Percentiles rank a stretch among this genome's conserved stretches.
These are phyloP conservation scores for Oropetium thomaeum DNA, from an alignment of 176 grass and related monocot genomes.

Conservation along the genomic window DNA sequence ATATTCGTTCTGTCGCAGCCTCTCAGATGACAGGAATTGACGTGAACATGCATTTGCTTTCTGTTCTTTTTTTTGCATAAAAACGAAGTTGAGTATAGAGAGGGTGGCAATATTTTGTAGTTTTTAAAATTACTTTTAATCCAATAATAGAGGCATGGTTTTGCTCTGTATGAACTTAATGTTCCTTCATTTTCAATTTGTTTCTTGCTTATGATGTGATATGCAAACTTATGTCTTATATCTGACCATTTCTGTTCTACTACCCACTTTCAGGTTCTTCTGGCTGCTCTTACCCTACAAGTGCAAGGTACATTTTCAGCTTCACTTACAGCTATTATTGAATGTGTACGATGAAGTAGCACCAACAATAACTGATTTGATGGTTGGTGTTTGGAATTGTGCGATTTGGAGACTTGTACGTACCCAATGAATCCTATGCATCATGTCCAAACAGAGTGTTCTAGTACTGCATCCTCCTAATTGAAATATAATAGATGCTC, in stretches of 20 bases:
- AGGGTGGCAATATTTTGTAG: not conserved
- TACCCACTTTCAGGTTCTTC: conserved; percentile 49
- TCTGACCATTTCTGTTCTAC: not conserved
- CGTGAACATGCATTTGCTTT: not conserved
- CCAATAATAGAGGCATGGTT: not conserved
- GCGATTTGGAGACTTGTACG: not conserved
- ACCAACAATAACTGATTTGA: not conserved
- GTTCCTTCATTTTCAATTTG: conserved; percentile 30
- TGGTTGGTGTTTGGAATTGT: not conserved
- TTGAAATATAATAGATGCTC: not conserved
- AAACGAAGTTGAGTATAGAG: not conserved
- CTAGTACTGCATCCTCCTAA: not conserved
- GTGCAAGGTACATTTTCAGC: conserved; percentile 50
- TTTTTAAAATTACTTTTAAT: not conserved
- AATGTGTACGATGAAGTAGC: not conserved
- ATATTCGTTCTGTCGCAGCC: not conserved
- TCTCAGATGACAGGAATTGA: not conserved
- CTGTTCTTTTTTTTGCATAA: not conserved
- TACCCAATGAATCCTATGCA: not conserved
- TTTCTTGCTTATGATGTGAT: conserved; percentile 25
- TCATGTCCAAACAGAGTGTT: not conserved
- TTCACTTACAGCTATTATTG: not conserved
- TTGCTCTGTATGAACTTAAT: not conserved
- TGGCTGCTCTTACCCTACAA: conserved; percentile 73
- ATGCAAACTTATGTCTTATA: not conserved